A percentile compares a stretch with the other conserved stretches of the same genome.
phyloP scores from a whole-genome alignment of 495 filamentous ascomycete genomes.

The Penicillium simplicissimum region DNA sequence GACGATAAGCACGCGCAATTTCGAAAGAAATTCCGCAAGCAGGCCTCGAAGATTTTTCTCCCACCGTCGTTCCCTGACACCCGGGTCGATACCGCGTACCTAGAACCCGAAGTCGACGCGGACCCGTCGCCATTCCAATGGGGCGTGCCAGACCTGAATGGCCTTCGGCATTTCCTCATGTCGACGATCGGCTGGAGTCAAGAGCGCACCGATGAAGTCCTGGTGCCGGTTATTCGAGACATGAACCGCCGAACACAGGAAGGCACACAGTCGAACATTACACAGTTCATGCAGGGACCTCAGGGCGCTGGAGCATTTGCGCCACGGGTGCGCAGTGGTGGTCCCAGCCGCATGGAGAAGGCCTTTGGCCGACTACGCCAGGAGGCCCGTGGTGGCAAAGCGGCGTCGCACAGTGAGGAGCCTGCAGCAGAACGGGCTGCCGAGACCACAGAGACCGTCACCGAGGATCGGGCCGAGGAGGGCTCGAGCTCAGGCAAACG shows the following conservation, averaged over 20 bases:
- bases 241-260: constrained; percentile 86
- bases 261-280: constrained; percentile 95
- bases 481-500: constrained; percentile 12
- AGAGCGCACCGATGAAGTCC: constrained; percentile 89
- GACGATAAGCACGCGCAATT: constrained; percentile 56
- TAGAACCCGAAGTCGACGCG: constrained; percentile 79
- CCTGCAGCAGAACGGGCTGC: neutral
- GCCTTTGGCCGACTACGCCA: constrained; percentile 70
- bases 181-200: constrained; percentile 88
- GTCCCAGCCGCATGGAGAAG: constrained; percentile 76
- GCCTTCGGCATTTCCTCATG: constrained; percentile 84
- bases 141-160: constrained; percentile 92
- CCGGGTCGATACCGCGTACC: constrained; percentile 77
- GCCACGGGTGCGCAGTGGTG: constrained; percentile 61
- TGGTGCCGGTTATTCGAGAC: constrained; percentile 90
- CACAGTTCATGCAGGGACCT: constrained; percentile 72
- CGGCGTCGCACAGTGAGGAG: neutral
- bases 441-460: neutral
- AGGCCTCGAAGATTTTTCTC: constrained; percentile 82
- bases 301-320: constrained; percentile 75
- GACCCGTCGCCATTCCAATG: constrained; percentile 82
- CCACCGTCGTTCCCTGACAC: constrained; percentile 73
- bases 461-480: constrained; percentile 5
- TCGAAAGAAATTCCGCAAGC: constrained; percentile 78
- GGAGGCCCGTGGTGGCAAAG: constrained; percentile 43